Evolutionary conservation across 768 basidiomycete genomes (phyloP), one percentile per base, ranked within the genome.

Genomic region (Suillus spraguei): DNA sequence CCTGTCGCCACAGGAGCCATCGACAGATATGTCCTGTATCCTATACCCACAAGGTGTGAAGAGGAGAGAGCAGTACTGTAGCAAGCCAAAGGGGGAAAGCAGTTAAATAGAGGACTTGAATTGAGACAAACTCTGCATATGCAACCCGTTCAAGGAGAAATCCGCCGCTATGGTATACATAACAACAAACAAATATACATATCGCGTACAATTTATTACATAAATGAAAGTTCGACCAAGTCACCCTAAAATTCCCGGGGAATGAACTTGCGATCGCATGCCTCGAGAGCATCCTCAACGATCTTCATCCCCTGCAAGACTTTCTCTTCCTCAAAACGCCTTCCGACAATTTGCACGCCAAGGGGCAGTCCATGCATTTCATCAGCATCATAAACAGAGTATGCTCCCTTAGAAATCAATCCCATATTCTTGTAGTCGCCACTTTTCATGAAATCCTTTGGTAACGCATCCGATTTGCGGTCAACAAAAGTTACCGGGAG

Each of bases 241-340:
- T 39, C 17, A 22, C 38, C 35, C 38, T 62, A 74, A 32, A 74
- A 74, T 42, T 35, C 63, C 22, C 32, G 68, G 0, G 72, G 73
- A 33, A 55, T 59, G 32, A 74, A 74, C 52, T 67, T 69, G 33
- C 64, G 64, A 2, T 64, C 74, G 39, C 63, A 63, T 36, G 55
- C 67, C 39, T 60, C 67, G n/a, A 75, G 66, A 20, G 73, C 73
- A 2, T 62, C 64, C 50, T 85, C 77, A 55, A 89, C 76, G 7
- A 90, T 79, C 67, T 84, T 83, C 85, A 90, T 90, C 2, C 85
- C 88, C 68, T 86, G 84, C 8, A 91, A 65, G 3, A 89, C 89
- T 69, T 87, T 87, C 74, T 92, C 91, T 73, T 92, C 91, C 70
- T 90, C 86, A 46, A 89, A 79, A 47, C 85, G 77, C 52, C 81